phyloP scores from a whole-genome alignment of 768 basidiomycete species.

The Crucibulum laeve region DNA sequence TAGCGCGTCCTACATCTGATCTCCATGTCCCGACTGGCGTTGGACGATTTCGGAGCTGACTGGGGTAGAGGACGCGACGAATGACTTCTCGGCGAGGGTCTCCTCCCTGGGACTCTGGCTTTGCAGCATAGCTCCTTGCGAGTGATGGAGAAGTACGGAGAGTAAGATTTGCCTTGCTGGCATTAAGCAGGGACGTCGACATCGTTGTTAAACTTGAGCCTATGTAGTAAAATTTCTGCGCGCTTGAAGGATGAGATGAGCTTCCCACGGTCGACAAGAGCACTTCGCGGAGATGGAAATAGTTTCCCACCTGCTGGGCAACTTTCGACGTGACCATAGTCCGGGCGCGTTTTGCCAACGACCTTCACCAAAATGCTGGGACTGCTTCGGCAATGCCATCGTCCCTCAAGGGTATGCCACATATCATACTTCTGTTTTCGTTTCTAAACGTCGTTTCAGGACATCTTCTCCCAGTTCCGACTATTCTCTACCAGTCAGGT shows the following conservation, averaged over 20 bases:
- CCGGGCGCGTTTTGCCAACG: too few relatives aligned
- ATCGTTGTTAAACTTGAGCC: slow-evolving; percentile 16
- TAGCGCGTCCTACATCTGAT: slow-evolving; percentile 68
- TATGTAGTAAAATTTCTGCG: slow-evolving; percentile 1
- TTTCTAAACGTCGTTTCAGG: slow-evolving; percentile 6
- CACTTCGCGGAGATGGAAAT: slow-evolving; percentile 4
- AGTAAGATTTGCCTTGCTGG: slow-evolving; percentile 24
- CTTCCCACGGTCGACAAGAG: slow-evolving; percentile 7
- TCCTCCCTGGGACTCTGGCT: slow-evolving; percentile 32
- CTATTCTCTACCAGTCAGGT: slow-evolving; percentile 50
- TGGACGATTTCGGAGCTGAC: slow-evolving; percentile 63
- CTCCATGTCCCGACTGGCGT: slow-evolving; percentile 84
- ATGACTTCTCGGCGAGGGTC: slow-evolving; percentile 72
- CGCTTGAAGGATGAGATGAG: background rate
- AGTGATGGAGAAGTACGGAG: slow-evolving; percentile 23
- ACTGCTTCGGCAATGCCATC: background rate
- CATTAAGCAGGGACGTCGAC: slow-evolving; percentile 35
- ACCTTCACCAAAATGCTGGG: slow-evolving; percentile 7
- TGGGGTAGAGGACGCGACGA: slow-evolving; percentile 77
- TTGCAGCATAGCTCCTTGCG: slow-evolving; percentile 35
- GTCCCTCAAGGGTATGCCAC: slow-evolving; percentile 9
- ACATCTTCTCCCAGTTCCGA: slow-evolving; percentile 20
- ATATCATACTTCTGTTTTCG: background rate
- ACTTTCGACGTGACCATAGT: background rate
- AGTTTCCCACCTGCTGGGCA: background rate